Percentiles rank a stretch among this genome's conserved stretches.
Evolutionary conservation across 2,329 filamentous ascomycete species (phyloP).

Genomic region (Sordariomycetes sp.): DNA sequence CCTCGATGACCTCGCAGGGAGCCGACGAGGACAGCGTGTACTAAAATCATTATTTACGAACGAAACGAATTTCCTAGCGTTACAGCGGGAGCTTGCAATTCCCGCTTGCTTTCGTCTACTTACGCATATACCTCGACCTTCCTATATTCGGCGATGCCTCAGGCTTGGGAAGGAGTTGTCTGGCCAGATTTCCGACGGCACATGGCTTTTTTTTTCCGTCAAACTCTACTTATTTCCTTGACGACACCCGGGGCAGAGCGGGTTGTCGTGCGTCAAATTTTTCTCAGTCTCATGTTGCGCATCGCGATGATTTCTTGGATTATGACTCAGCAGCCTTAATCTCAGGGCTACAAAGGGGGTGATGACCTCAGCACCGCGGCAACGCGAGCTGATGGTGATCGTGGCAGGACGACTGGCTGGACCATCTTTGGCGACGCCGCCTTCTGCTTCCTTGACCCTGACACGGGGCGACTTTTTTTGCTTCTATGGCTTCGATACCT

Average conservation of each 20-base stretch:
- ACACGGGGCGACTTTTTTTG: too few species aligned
- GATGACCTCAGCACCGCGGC: conserved; percentile 9
- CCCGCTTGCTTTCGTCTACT: conserved; percentile 9
- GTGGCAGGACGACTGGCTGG: conserved; percentile 37
- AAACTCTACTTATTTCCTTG: conserved; percentile 20
- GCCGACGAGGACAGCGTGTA: conserved; percentile 66
- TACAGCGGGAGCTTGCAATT: conserved; percentile 5
- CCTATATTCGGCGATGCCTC: conserved; percentile 9
- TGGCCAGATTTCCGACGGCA: conserved; percentile 7
- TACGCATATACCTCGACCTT: conserved; percentile 23
- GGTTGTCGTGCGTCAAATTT: conserved; percentile 17
- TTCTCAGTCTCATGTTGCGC: conserved; percentile 1
- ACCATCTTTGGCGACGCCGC: conserved; percentile 34
- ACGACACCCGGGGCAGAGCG: conserved; percentile 26
- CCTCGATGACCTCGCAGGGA: conserved; percentile 64
- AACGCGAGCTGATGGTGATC: conserved; percentile 35
- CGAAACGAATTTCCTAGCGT: conserved; percentile 31
- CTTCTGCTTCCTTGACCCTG: conserved; percentile 21
- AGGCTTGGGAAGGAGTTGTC: conserved; percentile 16
- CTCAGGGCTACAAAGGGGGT: not conserved
- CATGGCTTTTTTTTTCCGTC: conserved; percentile 8
- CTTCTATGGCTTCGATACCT: too few species aligned
- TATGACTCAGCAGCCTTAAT: conserved; percentile 1
- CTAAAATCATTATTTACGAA: conserved; percentile 42
- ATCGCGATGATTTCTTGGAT: conserved; percentile 2